Evolutionary conservation across 345 rosid species (phyloP), one percentile per base, ranked within the genome.

Genomic region (Bretschneidera sinensis): DNA sequence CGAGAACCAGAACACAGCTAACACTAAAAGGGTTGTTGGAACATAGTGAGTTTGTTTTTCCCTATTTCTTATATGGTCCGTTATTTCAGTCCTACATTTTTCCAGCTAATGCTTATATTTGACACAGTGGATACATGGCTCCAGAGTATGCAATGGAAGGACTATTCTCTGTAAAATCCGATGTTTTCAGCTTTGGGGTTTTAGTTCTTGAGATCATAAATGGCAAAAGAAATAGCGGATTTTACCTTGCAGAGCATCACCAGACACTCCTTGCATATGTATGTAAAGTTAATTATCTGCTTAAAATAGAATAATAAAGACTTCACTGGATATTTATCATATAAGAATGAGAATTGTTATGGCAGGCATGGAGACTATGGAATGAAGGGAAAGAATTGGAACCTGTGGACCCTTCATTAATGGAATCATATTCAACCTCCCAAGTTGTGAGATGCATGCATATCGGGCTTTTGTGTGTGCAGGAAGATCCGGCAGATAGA

Each of bases 311-410:
- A 39, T 21, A 21, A 9, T n/a, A n/a, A n/a, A n/a, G n/a, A n/a
- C n/a, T n/a, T n/a, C n/a, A n/a, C n/a, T n/a, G n/a, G n/a, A n/a
- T n/a, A n/a, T n/a, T n/a, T n/a, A n/a, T n/a, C n/a, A n/a, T n/a
- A n/a, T n/a, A n/a, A 24, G 22, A 39, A 55, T 19, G 4, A 48
- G 31, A 22, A 48, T 49, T 20, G 19, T 9, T 51, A n/a, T n/a
- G n/a, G 21, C 60, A 76, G 83, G 76, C 74, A 2, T 83, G 88
- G 88, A 63, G 56, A 63, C 57, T 66, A 0, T 83, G 85, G 85
- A 76, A 53, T 18, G 78, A 70, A 19, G 74, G 76, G 9, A 74
- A 65, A 47, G 77, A 65, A 56, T 17, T 71, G 52, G 82, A 81
- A 59, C 3, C 78, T 9, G 18, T 76, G n/a, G 85, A 83, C 17